A percentile compares a stretch with the other conserved stretches of the same genome.
These are phyloP conservation scores for Solanum etuberosum DNA, from an alignment of 257 asterid species.

Conservation along the genomic window DNA sequence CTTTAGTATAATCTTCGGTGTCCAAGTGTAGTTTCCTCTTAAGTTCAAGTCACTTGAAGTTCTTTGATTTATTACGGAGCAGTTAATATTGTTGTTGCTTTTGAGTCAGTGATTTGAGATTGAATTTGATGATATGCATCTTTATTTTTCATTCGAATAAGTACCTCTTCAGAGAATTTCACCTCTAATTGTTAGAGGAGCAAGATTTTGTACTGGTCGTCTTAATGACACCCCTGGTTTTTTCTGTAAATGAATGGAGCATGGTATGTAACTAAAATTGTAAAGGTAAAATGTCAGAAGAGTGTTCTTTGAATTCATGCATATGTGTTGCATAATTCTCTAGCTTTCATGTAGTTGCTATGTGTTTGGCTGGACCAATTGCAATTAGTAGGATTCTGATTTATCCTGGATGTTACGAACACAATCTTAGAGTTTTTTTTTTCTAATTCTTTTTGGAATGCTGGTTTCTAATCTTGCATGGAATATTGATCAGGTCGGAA, in stretches of 20 bases:
- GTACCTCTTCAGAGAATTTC: not conserved
- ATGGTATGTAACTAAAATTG: not conserved
- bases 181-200: not conserved
- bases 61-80: not conserved
- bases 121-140: not conserved
- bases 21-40: not conserved
- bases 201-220: not conserved
- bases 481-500: slow-evolving; percentile 56
- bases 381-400: not conserved
- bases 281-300: not conserved
- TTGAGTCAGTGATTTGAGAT: not conserved
- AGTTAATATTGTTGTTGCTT: not conserved
- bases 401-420: not conserved
- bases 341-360: not conserved
- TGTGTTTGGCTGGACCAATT: not conserved
- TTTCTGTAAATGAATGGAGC: not conserved
- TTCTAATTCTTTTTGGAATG: not conserved
- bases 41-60: not conserved
- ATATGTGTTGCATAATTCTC: not conserved
- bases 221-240: not conserved
- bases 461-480: not conserved
- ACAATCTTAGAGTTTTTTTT: not conserved
- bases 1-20: not conserved
- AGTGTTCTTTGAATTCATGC: not conserved
- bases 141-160: not conserved